Evolutionary conservation across 352 stramenopile genomes (phyloP), one percentile per base, ranked within the genome.

Genomic region (Phytophthora palmivora): DNA sequence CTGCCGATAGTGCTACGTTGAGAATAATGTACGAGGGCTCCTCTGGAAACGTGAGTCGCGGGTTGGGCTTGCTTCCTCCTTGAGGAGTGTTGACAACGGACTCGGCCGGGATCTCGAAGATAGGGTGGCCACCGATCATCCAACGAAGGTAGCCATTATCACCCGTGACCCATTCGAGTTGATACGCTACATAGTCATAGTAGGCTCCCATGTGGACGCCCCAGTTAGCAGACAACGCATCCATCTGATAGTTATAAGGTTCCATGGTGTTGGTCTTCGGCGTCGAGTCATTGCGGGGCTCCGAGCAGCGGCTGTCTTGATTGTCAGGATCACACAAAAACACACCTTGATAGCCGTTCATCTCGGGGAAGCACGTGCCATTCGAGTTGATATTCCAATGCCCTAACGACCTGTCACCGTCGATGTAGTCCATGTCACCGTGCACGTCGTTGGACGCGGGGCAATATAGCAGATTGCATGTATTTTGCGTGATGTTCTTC

Each of bases 21-120:
- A 98, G 69, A 52, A 98, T 84, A 58, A 98, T 76, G 72, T 98
- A 98, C 74, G 92, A 95, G 7, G 95, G 94, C 63, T 98, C 95
- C 37, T 94, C 84, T 1, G 79, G 76, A 54, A 91, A 88, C 1
- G 71, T 79, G n/a, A 80, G 78, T 30, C 56, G 41, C 6, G 77
- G 79, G 49, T 91, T 93, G 33, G 77, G 61, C 10, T 78, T 72
- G 12, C 37, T 62, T 32, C 56, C 50, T 37, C 73, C 72, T 61
- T 91, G 82, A 0, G 76, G 67, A 1, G 69, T 56, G 36, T 86
- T 78, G 16, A 79, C 51, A 21, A 92, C 51, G 2, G 78, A 64
- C 49, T 84, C 60, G 11, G 84, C 77, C 2, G 84, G 78, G 39
- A 91, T 91, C 65, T 91, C 84, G 50, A 77, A 91, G n/a, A 92